Conservation (phyloP, 1,284 basidiomycete species). For the Tilletia setariae region DNA sequence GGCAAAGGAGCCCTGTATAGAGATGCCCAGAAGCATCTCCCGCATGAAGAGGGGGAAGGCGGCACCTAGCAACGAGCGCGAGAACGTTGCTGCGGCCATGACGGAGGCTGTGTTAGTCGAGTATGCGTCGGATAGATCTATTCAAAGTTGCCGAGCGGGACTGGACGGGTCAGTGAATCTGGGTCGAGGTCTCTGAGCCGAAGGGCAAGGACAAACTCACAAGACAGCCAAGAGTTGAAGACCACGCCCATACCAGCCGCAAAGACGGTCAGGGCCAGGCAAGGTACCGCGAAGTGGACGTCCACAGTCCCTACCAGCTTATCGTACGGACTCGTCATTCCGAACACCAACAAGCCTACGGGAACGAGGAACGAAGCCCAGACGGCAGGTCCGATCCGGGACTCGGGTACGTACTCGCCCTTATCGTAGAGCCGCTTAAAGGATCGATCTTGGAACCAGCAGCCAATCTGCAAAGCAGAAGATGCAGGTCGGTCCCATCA, state of each 20-base stretch:
- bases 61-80: conserved; percentile 23
- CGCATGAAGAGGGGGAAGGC: conserved; percentile 29
- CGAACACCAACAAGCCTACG: conserved; percentile 31
- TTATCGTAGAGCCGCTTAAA: conserved; percentile 20
- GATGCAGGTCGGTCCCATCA: no score
- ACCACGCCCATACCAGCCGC: conserved; percentile 27
- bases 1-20: conserved; percentile 28
- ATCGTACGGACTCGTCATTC: conserved; percentile 28
- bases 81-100: conserved; percentile 24
- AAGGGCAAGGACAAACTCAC: neutral
- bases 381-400: conserved; percentile 22
- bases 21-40: conserved; percentile 26
- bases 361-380: conserved; percentile 27
- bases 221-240: conserved; percentile 29
- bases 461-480: conserved; percentile 17
- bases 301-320: conserved; percentile 15
- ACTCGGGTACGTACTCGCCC: conserved; percentile 21
- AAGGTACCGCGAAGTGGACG: conserved; percentile 28
- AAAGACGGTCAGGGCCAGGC: conserved; percentile 23
- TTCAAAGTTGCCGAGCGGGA: no score
- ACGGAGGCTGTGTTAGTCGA: conserved; percentile 25
- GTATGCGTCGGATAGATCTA: conserved; percentile 25
- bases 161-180: neutral
- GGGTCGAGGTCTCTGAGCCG: neutral
- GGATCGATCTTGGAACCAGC: conserved; percentile 18